These are phyloP conservation scores for Fusarium sp. DNA, from an alignment of 2,329 filamentous ascomycete genomes.

Conservation along the genomic window DNA sequence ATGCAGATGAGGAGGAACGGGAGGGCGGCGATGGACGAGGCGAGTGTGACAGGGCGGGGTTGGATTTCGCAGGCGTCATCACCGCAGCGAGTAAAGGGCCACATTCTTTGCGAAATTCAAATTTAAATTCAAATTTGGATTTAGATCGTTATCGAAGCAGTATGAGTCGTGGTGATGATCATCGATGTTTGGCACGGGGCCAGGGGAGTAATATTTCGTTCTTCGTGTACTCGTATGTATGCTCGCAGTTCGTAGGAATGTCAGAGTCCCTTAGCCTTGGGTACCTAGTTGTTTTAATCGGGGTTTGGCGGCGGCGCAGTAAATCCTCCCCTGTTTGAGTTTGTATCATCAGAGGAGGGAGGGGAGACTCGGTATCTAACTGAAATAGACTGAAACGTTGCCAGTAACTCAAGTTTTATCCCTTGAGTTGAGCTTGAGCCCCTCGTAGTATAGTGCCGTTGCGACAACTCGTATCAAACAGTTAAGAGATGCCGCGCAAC, in stretches of 20 bases:
- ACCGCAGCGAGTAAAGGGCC: conserved; percentile 59
- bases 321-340: conserved; percentile 15
- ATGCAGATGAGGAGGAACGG: conserved; percentile 78
- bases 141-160: not conserved
- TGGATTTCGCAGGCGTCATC: conserved; percentile 63
- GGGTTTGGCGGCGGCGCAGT: not conserved
- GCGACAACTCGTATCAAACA: conserved; percentile 3
- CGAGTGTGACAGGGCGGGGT: conserved; percentile 51
- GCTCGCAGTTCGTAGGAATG: not conserved
- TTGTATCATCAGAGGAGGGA: not conserved
- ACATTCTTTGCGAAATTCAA: conserved; percentile 43
- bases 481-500: not conserved
- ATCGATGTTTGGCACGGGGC: conserved; percentile 9
- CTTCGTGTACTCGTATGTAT: not conserved
- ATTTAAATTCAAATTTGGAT: not conserved
- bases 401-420: not conserved
- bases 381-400: conserved; percentile 11
- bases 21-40: conserved; percentile 66
- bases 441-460: conserved; percentile 9
- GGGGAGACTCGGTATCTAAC: not conserved
- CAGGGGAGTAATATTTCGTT: not conserved
- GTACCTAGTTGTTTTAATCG: not conserved
- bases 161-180: not conserved
- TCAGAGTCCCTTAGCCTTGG: not conserved
- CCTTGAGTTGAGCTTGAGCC: not conserved